A percentile compares a stretch with the other conserved stretches of the same genome.
Conservation (phyloP, 768 basidiomycete species). For the Podaxis sp. region DNA sequence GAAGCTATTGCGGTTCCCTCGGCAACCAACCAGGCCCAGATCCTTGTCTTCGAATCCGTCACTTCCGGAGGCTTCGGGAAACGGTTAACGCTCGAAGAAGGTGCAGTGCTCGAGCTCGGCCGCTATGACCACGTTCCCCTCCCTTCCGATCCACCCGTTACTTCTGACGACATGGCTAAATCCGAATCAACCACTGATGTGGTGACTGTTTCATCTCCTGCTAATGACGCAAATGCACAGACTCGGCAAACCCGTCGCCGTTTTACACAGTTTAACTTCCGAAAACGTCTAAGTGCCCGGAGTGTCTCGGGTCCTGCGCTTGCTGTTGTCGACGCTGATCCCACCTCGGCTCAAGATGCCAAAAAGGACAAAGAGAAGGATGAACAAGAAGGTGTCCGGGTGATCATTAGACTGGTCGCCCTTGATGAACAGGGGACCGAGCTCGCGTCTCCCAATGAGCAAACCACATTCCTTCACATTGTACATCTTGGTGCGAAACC, state of each 20-base stretch:
- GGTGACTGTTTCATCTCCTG: constrained; percentile 6
- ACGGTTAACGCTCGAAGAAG: constrained; percentile 68
- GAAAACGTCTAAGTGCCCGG: constrained; percentile 46
- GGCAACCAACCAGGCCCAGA: constrained; percentile 33
- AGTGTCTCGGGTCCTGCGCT: constrained; percentile 73
- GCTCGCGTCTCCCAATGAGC: constrained; percentile 72
- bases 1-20: constrained; percentile 37
- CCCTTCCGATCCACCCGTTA: constrained; percentile 8
- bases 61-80: constrained; percentile 84
- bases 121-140: constrained; percentile 50
- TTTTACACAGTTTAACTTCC: constrained; percentile 66
- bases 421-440: constrained; percentile 72
- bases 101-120: constrained; percentile 75
- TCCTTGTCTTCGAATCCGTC: constrained; percentile 58
- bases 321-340: constrained; percentile 71
- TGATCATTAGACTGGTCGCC: constrained; percentile 77
- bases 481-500: constrained; percentile 57
- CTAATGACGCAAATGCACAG: constrained; percentile 2
- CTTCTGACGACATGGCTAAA: constrained; percentile 17
- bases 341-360: constrained; percentile 29
- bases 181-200: constrained; percentile 14
- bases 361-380: constrained; percentile 42
- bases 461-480: constrained; percentile 85
- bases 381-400: constrained; percentile 64
- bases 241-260: constrained; percentile 38